Conservation (phyloP, 1,284 basidiomycete species). For the Malassezia caprae region DNA sequence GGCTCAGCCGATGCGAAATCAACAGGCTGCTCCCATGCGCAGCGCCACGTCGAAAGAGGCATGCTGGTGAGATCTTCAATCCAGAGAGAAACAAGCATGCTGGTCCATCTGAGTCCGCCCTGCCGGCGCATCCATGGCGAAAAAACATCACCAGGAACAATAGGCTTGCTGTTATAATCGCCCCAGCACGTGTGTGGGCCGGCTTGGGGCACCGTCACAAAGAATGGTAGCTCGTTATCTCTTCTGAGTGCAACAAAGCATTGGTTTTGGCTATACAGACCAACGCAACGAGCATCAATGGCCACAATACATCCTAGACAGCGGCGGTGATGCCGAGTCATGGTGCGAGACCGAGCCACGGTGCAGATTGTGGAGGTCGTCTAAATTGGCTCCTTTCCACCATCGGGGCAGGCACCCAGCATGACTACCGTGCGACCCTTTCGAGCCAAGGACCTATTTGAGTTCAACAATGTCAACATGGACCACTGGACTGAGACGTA, state of each 20-base stretch:
- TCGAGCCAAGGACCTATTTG: constrained; percentile 74
- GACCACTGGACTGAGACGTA: constrained; percentile 92
- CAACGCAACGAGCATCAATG: constrained; percentile 1
- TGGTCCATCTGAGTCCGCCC: neutral
- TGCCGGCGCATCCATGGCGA: neutral
- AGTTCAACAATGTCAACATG: constrained; percentile 83
- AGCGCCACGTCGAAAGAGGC: neutral
- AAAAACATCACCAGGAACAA: constrained; percentile 3
- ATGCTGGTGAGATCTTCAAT: neutral
- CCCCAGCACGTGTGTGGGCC: constrained; percentile 9
- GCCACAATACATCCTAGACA: neutral
- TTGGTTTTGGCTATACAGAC: neutral
- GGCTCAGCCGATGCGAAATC: neutral
- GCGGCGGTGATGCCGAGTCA: neutral
- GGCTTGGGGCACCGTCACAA: neutral
- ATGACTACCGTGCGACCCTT: constrained; percentile 78
- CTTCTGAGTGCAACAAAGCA: constrained; percentile 12
- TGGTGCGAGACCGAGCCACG: neutral
- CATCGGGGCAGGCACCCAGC: constrained; percentile 35
- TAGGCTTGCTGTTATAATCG: constrained; percentile 3
- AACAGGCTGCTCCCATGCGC: constrained; percentile 8
- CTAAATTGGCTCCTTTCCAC: neutral
- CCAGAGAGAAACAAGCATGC: constrained; percentile 5
- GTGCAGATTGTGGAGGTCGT: neutral
- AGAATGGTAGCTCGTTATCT: constrained; percentile 8